phyloP scores from a whole-genome alignment of 257 asterid species.

The Mitragyna speciosa region DNA sequence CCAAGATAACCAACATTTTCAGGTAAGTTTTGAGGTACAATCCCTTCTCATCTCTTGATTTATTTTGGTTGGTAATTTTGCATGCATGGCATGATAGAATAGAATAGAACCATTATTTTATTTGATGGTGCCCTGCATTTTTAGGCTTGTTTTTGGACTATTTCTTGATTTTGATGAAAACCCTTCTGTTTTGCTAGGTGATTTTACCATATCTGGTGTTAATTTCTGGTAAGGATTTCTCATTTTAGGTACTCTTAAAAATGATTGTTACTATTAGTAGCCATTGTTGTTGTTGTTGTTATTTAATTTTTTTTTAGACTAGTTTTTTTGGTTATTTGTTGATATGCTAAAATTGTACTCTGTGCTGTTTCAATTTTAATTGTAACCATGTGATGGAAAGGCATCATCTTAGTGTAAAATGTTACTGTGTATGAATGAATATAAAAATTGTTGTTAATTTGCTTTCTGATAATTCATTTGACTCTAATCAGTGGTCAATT shows the following conservation, averaged over 20 bases:
- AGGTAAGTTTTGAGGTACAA: neutral
- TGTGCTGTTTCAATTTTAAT: neutral
- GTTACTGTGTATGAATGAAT: neutral
- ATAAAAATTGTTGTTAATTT: neutral
- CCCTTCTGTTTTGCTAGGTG: neutral
- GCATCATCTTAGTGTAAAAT: too few species aligned
- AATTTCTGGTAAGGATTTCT: neutral
- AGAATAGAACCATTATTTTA: neutral
- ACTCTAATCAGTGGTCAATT: neutral
- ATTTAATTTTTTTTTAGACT: neutral
- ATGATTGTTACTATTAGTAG: neutral
- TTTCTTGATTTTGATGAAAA: neutral
- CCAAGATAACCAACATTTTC: neutral
- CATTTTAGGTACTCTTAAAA: neutral
- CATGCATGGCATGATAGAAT: neutral
- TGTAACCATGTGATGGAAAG: neutral
- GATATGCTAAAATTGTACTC: neutral
- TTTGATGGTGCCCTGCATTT: neutral
- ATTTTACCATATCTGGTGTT: neutral
- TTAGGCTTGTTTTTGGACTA: neutral
- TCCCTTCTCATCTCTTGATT: neutral
- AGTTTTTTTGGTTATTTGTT: neutral
- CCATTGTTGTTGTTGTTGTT: neutral
- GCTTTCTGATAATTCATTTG: neutral
- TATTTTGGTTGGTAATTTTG: neutral